These are phyloP conservation scores for Lunularia cruciata DNA, from an alignment of 225 moss, liverwort and hornwort species.

Conservation along the genomic window DNA sequence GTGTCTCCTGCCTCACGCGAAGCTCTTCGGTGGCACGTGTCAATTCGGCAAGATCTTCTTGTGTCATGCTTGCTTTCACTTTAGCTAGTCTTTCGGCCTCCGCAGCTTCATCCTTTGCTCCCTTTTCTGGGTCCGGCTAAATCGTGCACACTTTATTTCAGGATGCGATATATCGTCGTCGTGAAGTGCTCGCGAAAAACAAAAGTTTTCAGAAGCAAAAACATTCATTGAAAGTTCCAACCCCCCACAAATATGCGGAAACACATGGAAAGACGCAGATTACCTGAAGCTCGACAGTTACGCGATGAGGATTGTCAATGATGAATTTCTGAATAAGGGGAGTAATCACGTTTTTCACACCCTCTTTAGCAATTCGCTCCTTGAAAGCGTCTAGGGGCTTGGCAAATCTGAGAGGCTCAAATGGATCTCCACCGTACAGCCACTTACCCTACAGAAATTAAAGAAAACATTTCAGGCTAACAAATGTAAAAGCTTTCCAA, in stretches of 20 bases:
- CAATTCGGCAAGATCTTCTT: slow-evolving; percentile 88
- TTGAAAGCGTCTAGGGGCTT: slow-evolving; percentile 97
- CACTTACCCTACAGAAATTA: slow-evolving; percentile 67
- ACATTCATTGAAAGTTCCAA: background rate
- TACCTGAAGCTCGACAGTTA: slow-evolving; percentile 92
- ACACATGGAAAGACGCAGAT: slow-evolving; percentile 21
- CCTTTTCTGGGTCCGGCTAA: slow-evolving; percentile 93
- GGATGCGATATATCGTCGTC: background rate
- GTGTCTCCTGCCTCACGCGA: slow-evolving; percentile 91
- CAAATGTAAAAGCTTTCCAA: too few relatives aligned
- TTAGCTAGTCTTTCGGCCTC: slow-evolving; percentile 75
- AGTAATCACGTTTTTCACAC: slow-evolving; percentile 92
- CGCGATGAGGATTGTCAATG: slow-evolving; percentile 84
- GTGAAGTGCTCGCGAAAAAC: background rate
- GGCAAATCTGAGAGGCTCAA: slow-evolving; percentile 91
- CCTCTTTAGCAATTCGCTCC: slow-evolving; percentile 66
- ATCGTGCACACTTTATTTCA: background rate
- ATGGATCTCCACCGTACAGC: slow-evolving; percentile 96
- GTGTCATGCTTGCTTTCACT: slow-evolving; percentile 83
- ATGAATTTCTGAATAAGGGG: slow-evolving; percentile 88
- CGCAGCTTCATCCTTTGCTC: slow-evolving; percentile 74
- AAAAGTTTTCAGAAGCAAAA: background rate
- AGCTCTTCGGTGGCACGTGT: slow-evolving; percentile 87
- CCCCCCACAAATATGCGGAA: background rate
- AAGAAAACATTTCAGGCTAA: background rate